A percentile compares a stretch with the other conserved stretches of the same genome.
These are phyloP conservation scores for Avena sativa DNA, from an alignment of 176 grass and related monocot genomes.

Conservation along the genomic window DNA sequence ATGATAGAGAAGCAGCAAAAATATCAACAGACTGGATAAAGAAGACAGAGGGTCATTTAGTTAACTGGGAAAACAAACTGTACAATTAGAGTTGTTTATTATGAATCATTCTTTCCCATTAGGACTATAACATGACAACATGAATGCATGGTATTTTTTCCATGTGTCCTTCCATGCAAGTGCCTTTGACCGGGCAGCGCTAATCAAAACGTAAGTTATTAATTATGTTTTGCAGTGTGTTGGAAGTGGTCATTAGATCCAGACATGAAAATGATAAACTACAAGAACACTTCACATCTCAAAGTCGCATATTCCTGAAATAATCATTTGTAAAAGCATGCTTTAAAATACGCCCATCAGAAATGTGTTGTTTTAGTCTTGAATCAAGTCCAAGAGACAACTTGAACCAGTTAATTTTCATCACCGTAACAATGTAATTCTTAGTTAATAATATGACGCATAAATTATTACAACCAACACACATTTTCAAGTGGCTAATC, in stretches of 20 bases:
- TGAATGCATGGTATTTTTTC: not conserved
- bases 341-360: not conserved
- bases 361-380: not conserved
- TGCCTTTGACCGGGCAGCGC: not conserved
- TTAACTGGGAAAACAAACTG: not conserved
- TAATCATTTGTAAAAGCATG: not conserved
- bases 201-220: not conserved
- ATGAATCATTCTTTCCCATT: slow-evolving; percentile 17
- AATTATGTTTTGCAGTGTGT: not conserved
- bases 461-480: not conserved
- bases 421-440: slow-evolving; percentile 15
- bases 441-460: not conserved
- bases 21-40: slow-evolving; percentile 79
- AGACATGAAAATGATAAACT: slow-evolving; percentile 3
- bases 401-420: not conserved
- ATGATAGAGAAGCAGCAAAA: slow-evolving; percentile 73
- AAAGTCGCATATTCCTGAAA: slow-evolving; percentile 16
- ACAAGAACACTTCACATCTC: slow-evolving; percentile 17
- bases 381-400: not conserved
- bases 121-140: slow-evolving; percentile 21
- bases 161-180: slow-evolving; percentile 6
- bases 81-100: slow-evolving; percentile 7
- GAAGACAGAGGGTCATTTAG: not conserved
- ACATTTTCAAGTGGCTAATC: slow-evolving; percentile 28
- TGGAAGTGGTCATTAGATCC: not conserved